phyloP scores from a whole-genome alignment of 1,284 basidiomycete species.

The Fomitopsis schrenkii region DNA sequence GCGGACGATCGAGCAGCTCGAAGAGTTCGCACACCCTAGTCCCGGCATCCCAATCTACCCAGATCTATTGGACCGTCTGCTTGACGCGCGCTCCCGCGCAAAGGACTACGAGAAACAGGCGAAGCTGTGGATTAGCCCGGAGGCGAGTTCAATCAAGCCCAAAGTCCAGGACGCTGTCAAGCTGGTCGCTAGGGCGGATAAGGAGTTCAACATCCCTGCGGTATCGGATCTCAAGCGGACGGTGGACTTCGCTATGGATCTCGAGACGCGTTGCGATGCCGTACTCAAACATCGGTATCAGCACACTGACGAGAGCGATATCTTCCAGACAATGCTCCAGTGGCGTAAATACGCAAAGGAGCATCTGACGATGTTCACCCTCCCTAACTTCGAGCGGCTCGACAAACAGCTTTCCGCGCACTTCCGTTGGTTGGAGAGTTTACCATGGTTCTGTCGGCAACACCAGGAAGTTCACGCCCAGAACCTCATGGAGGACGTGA shows the following conservation, averaged over 20 bases:
- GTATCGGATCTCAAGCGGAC: slow-evolving; percentile 63
- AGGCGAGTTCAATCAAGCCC: slow-evolving; percentile 48
- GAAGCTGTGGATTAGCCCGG: slow-evolving; percentile 58
- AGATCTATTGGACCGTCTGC: slow-evolving; percentile 53
- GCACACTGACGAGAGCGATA: slow-evolving; percentile 49
- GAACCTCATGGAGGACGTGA: slow-evolving; percentile 63
- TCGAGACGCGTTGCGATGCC: slow-evolving; percentile 68
- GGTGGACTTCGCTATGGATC: slow-evolving; percentile 66
- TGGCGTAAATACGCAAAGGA: slow-evolving; percentile 70
- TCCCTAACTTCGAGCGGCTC: slow-evolving; percentile 69
- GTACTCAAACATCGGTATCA: slow-evolving; percentile 64
- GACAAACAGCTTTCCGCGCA: slow-evolving; percentile 63
- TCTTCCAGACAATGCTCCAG: slow-evolving; percentile 64
- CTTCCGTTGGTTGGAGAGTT: slow-evolving; percentile 61
- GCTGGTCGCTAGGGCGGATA: slow-evolving; percentile 64
- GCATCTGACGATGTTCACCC: slow-evolving; percentile 65
- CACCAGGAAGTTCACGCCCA: slow-evolving; percentile 59
- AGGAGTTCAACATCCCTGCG: slow-evolving; percentile 65
- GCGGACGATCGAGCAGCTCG: slow-evolving; percentile 70
- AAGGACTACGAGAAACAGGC: slow-evolving; percentile 76
- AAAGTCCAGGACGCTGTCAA: slow-evolving; percentile 63
- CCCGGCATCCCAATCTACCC: slow-evolving; percentile 60
- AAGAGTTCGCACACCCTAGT: slow-evolving; percentile 48
- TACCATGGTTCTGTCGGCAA: slow-evolving; percentile 73
- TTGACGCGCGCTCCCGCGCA: slow-evolving; percentile 57